A percentile compares a stretch with the other conserved stretches of the same genome.
Conservation (phyloP, 2,329 filamentous ascomycete genomes). For the Ophiosphaerella korrae region DNA sequence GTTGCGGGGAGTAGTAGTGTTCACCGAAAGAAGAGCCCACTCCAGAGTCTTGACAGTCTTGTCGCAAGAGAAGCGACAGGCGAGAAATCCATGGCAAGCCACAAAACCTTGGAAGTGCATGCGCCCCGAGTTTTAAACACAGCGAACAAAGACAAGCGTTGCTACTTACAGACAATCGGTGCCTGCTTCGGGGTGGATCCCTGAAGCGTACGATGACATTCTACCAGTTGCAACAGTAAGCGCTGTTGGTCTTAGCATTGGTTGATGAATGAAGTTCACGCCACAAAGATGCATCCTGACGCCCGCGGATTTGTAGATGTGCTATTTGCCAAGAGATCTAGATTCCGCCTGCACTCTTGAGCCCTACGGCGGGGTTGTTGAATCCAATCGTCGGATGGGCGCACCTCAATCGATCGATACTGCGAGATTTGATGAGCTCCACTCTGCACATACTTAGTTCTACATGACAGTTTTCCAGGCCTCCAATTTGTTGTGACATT, state of each 20-base stretch:
- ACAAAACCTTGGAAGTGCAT: conserved; percentile 25
- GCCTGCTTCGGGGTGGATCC: too few relatives aligned
- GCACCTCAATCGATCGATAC: neutral
- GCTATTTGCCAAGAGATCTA: conserved; percentile 27
- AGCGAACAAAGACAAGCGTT: conserved; percentile 8
- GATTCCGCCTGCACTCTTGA: conserved; percentile 7
- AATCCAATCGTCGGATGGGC: neutral
- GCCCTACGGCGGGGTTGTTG: neutral
- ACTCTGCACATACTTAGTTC: too few relatives aligned
- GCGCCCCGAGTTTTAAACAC: conserved; percentile 12
- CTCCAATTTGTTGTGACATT: neutral
- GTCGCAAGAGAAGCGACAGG: conserved; percentile 20
- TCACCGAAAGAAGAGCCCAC: conserved; percentile 15
- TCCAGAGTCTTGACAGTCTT: conserved; percentile 21
- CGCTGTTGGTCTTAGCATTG: too few relatives aligned
- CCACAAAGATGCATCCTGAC: too few relatives aligned
- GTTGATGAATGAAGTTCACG: too few relatives aligned
- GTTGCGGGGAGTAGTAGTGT: neutral
- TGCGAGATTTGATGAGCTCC: too few relatives aligned
- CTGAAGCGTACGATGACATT: too few relatives aligned
- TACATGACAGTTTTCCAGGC: too few relatives aligned
- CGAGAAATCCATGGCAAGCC: conserved; percentile 29
- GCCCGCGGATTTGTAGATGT: neutral
- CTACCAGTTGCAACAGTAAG: too few relatives aligned
- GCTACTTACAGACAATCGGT: neutral